phyloP scores from a whole-genome alignment of 2,329 filamentous ascomycete genomes.

The Talaromyces sp. region DNA sequence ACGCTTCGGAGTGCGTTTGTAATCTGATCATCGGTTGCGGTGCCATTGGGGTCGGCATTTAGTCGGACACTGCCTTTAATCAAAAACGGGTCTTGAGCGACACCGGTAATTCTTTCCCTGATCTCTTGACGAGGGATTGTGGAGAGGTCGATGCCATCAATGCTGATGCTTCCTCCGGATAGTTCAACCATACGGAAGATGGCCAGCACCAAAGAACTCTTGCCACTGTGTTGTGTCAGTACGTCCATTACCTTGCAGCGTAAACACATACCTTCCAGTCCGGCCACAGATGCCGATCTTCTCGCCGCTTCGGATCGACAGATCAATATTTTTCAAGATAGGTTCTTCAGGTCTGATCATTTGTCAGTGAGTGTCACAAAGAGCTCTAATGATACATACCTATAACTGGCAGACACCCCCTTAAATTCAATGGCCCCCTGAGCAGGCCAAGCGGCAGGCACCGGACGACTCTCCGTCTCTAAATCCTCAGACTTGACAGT shows the following conservation, averaged over 20 bases:
- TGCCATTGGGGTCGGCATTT: constrained; percentile 40
- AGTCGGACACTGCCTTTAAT: constrained; percentile 40
- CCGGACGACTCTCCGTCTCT: constrained; percentile 37
- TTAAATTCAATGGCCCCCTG: constrained; percentile 44
- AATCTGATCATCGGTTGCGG: constrained; percentile 32
- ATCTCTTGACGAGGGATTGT: constrained; percentile 39
- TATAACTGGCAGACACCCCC: constrained; percentile 46
- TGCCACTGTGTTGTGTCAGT: constrained; percentile 33
- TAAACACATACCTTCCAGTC: constrained; percentile 27
- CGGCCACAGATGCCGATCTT: constrained; percentile 43
- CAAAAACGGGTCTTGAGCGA: constrained; percentile 46
- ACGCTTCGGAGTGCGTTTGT: constrained; percentile 38
- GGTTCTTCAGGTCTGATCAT: constrained; percentile 25
- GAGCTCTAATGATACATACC: constrained; percentile 23
- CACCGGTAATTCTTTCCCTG: constrained; percentile 40
- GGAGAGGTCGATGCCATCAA: constrained; percentile 44
- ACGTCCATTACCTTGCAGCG: background rate
- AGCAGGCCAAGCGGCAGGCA: constrained; percentile 44
- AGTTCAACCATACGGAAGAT: constrained; percentile 45
- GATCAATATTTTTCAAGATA: constrained; percentile 47
- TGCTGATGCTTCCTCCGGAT: constrained; percentile 38
- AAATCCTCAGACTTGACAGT: constrained; percentile 46
- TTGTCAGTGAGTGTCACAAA: background rate
- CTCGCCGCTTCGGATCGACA: constrained; percentile 44
- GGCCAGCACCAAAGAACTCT: constrained; percentile 42